Evolutionary conservation across 768 basidiomycete genomes (phyloP).

Genomic region (Serendipita sp.): DNA sequence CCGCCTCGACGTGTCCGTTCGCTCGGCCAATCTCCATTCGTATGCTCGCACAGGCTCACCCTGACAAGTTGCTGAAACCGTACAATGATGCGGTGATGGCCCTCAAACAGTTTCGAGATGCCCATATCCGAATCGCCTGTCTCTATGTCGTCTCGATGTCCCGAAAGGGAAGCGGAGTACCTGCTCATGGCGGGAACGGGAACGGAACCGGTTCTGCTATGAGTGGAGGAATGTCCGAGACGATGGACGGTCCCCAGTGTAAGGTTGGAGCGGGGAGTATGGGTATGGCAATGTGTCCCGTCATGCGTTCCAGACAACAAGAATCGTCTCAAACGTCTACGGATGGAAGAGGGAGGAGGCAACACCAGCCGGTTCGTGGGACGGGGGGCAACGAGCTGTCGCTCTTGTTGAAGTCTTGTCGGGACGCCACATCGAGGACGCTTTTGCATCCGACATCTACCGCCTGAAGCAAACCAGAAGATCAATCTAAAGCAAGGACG

Average conservation of each 20-base stretch:
- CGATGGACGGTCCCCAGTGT: background rate
- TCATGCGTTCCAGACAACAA: background rate
- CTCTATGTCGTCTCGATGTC: slow-evolving; percentile 81
- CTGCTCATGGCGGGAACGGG: background rate
- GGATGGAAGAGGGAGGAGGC: background rate
- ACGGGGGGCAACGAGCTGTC: slow-evolving; percentile 2
- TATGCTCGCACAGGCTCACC: background rate
- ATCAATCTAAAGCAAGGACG: no score
- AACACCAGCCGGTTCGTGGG: background rate
- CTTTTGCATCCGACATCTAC: background rate
- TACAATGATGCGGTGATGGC: slow-evolving; percentile 70
- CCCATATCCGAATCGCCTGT: slow-evolving; percentile 79
- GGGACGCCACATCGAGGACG: slow-evolving; percentile 4
- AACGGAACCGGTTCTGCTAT: background rate
- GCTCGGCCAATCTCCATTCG: background rate
- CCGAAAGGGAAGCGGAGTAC: slow-evolving; percentile 19
- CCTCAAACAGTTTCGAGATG: slow-evolving; percentile 68
- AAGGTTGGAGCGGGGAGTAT: background rate
- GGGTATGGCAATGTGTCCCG: background rate
- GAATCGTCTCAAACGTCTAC: background rate
- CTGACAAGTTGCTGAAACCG: slow-evolving; percentile 22
- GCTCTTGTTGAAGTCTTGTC: background rate
- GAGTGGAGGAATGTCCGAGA: background rate
- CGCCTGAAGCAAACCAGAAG: no score
- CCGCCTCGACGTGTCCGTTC: background rate